Base-by-base conservation (phyloP, 177 flowering plant species). In the Vitis hybrid region DNA sequence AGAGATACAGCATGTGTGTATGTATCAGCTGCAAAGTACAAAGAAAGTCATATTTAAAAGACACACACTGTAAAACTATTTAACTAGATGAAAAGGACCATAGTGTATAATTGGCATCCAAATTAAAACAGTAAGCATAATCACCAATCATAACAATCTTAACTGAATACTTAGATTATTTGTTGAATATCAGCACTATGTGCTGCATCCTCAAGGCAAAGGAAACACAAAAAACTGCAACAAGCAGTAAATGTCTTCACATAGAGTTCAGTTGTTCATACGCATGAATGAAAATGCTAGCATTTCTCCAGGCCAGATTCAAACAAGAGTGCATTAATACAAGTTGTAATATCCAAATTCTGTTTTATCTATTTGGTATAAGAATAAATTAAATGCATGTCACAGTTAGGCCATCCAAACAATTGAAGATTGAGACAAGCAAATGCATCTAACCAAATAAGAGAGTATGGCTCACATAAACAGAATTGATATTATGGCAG, bases 21-120 rank as follows among this genome's bases (percentile, higher is more conserved):
- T 19, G 82, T 78, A 73, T 83, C 88, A 73, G 79, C 98, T 95
- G 76, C 14, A 58, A 44, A 53, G n/a, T 60, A 53, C 3, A 19
- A n/a, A 38, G 51, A 66, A 3, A 55, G 52, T 53, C 15, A 69
- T 2, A 59, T 28, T 1, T 10, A 15, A 59, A 57, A 64, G 22
- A 13, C 9, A 28, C 11, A 57, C 14, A 66, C 3, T n/a, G 7
- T 11, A 33, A 33, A 33, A 33, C 44, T 33, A 33, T 3, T 33
- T 33, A 33, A 33, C 5, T 33, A 7, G 44, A 33, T 4, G 44
- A 33, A 33, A 33, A 33, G 44, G 44, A 33, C 44, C 44, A 33
- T 7, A 33, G 44, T 33, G 8, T 33, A 33, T 33, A 33, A 33
- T 33, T 33, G 8, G 8, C 44, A 33, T 33, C 44, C 44, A 33